Evolutionary conservation across 2,329 filamentous ascomycete genomes (phyloP).

Genomic region (Cladosporium sp.): DNA sequence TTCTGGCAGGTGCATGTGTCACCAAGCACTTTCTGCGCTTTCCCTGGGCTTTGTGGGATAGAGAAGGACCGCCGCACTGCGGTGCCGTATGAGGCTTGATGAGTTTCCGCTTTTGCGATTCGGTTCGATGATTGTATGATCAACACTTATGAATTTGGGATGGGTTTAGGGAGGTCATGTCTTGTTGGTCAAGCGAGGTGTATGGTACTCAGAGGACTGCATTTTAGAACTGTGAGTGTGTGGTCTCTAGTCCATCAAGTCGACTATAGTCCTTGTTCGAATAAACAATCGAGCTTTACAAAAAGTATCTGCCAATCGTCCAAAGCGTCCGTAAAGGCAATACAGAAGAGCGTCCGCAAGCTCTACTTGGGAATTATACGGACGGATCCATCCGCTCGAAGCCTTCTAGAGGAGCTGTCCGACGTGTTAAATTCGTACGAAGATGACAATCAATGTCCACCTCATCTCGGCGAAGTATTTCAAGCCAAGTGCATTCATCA

Average conservation of each 20-base stretch:
- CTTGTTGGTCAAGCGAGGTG: neutral
- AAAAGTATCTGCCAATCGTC: neutral
- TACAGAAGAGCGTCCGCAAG: no score
- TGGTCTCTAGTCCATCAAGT: neutral
- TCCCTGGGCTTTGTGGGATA: conserved; percentile 25
- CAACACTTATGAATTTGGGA: neutral
- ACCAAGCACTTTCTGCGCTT: conserved; percentile 31
- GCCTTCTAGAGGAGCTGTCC: no score
- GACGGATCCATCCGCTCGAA: no score
- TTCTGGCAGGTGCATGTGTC: conserved; percentile 48
- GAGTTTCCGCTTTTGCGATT: neutral
- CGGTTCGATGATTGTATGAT: conserved; percentile 2
- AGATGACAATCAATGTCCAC: no score
- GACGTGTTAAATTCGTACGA: no score
- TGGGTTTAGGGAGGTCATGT: neutral
- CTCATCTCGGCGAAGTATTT: no score
- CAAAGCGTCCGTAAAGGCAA: no score
- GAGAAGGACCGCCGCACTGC: conserved; percentile 19
- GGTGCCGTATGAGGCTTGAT: neutral
- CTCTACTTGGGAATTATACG: no score
- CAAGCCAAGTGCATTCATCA: no score
- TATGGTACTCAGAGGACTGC: neutral
- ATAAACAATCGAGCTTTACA: neutral
- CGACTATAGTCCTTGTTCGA: neutral
- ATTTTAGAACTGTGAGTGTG: neutral